phyloP scores from a whole-genome alignment of 352 stramenopile genomes.

The Pythium periplocum region DNA sequence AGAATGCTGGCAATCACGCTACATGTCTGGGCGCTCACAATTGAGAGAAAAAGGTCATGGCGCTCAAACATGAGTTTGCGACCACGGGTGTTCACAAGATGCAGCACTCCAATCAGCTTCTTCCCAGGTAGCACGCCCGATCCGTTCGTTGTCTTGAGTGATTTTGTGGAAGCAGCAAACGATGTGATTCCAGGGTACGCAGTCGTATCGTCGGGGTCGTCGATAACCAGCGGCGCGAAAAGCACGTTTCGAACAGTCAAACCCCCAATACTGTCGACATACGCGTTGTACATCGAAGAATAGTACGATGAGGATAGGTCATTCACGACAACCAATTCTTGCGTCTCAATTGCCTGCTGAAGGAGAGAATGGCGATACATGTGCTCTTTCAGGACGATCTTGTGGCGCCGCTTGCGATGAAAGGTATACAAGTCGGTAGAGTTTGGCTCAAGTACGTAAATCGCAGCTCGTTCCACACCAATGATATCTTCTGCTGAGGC shows the following conservation, averaged over 20 bases:
- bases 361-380: slow-evolving; percentile 53
- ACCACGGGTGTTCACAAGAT: slow-evolving; percentile 68
- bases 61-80: slow-evolving; percentile 55
- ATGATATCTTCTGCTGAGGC: slow-evolving; percentile 63
- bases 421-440: slow-evolving; percentile 58
- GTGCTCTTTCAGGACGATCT: slow-evolving; percentile 41
- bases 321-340: slow-evolving; percentile 65
- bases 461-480: slow-evolving; percentile 53
- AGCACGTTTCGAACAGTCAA: slow-evolving; percentile 48
- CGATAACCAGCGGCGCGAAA: slow-evolving; percentile 56
- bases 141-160: not conserved
- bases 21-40: slow-evolving; percentile 60
- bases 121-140: slow-evolving; percentile 6
- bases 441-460: slow-evolving; percentile 50
- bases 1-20: slow-evolving; percentile 65
- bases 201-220: slow-evolving; percentile 27
- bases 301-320: slow-evolving; percentile 22
- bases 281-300: slow-evolving; percentile 42
- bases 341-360: slow-evolving; percentile 33
- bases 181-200: not conserved
- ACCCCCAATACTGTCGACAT: slow-evolving; percentile 60
- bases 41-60: slow-evolving; percentile 73
- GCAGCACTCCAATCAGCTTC: slow-evolving; percentile 58
- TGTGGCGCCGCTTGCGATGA: slow-evolving; percentile 60
- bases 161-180: not conserved